Evolutionary conservation across 306 rosid genomes (phyloP), one percentile per base, ranked within the genome.

Genomic region (Pyrus betulifolia): DNA sequence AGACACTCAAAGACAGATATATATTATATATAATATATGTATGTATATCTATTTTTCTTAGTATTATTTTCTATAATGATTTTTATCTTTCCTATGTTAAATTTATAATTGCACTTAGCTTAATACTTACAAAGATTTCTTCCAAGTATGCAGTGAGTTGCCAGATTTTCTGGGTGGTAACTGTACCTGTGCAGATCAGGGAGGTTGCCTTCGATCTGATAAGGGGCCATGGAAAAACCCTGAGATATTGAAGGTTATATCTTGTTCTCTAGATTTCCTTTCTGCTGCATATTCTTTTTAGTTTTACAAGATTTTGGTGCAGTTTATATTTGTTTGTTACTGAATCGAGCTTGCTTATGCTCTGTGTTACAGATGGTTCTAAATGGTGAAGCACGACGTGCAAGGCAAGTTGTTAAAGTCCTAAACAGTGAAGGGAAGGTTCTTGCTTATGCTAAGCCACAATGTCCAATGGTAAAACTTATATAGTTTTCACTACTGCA

Each of bases 161-260:
- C 99, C 99, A 17, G 97, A 90, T 3, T 95, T 95, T 86, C 91
- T 95, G 28, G 99, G 99, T 38, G 99, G 99, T 67, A 86, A 64
- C 85, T 95, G 99, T 81, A 92, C 88, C 27, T 95, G 99, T 82
- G 89, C 89, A 70, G 96, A 90, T 84, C 85, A 83, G 80, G 97
- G 93, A 49, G 99, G 97, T 70, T 95, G 99, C 78, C 97, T 92
- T 83, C 92, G 85, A 77, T 95, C 99, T 60, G 99, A 92, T 78
- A 95, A 92, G 84, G 99, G 99, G 27, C 99, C 99, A 21, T 95
- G 99, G 99, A 90, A 87, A 85, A 92, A 88, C 76, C 99, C 92
- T 68, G 93, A 92, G 70, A 95, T 95, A 72, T 81, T 87, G 84
- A 95, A 90, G 99, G 99, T 91, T 79, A 78, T 67, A 22, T 74